Conservation (phyloP, 1,284 basidiomycete genomes). For the Rhodotorula sp. region DNA sequence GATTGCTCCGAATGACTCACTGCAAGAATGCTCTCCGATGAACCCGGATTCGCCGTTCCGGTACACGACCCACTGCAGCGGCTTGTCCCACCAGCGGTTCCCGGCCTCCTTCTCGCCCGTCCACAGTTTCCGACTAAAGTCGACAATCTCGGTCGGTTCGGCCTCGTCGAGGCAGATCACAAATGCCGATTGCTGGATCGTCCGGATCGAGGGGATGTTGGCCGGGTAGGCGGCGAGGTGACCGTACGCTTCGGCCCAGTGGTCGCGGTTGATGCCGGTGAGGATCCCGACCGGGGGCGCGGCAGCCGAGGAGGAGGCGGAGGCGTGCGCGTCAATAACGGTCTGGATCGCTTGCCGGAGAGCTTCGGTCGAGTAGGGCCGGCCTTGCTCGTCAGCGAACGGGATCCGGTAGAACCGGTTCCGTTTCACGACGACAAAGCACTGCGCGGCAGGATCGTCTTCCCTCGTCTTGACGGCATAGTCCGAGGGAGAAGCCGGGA, state of each 20-base stretch:
- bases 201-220: conserved; percentile 65
- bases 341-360: conserved; percentile 71
- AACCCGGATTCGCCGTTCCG: conserved; percentile 75
- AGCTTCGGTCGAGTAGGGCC: conserved; percentile 66
- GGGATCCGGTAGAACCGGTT: conserved; percentile 75
- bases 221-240: conserved; percentile 56
- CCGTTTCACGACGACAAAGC: conserved; percentile 73
- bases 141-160: conserved; percentile 40
- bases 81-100: conserved; percentile 64
- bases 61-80: conserved; percentile 74
- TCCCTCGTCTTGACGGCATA: conserved; percentile 70
- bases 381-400: conserved; percentile 54
- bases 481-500: conserved; percentile 73
- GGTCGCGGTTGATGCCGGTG: conserved; percentile 72
- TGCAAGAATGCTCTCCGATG: conserved; percentile 83
- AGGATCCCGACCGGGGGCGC: conserved; percentile 73
- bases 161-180: conserved; percentile 72
- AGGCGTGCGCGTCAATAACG: conserved; percentile 61
- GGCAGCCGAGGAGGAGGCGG: conserved; percentile 52
- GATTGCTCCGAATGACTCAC: conserved; percentile 1
- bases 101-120: conserved; percentile 54
- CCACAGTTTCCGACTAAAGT: conserved; percentile 56
- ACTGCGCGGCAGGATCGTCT: conserved; percentile 64
- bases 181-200: conserved; percentile 78
- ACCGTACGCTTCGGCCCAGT: conserved; percentile 76